phyloP scores from a whole-genome alignment of 176 grass and related monocot species.

The Miscanthus lutarioriparius region DNA sequence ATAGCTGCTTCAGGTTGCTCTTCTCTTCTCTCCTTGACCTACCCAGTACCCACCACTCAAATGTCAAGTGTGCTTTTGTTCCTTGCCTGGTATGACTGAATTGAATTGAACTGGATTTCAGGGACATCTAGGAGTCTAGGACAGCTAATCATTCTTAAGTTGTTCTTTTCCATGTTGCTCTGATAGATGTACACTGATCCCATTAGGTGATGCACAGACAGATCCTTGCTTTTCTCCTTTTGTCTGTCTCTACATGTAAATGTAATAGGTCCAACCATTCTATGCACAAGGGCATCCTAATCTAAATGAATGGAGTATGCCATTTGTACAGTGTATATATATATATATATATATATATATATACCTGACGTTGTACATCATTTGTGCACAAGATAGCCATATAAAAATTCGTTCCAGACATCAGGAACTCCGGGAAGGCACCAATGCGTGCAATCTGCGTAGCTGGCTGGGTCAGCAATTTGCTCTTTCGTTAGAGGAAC shows the following conservation, averaged over 20 bases:
- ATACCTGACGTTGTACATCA: neutral
- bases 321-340: neutral
- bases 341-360: no score
- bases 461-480: constrained; percentile 50
- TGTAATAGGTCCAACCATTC: neutral
- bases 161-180: neutral
- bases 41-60: neutral
- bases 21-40: neutral
- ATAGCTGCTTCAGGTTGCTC: neutral
- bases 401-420: constrained; percentile 76
- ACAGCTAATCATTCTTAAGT: neutral
- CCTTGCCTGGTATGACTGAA: neutral
- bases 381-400: constrained; percentile 46
- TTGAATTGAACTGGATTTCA: neutral
- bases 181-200: neutral
- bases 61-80: neutral
- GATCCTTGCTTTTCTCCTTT: neutral
- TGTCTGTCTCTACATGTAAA: neutral
- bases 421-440: constrained; percentile 79
- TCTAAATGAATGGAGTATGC: neutral
- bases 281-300: constrained; percentile 13
- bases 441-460: constrained; percentile 77
- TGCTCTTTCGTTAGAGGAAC: constrained; percentile 42
- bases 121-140: neutral
- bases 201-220: neutral